Percentiles rank a stretch among this genome's conserved stretches.
Evolutionary conservation across 2,329 filamentous ascomycete species (phyloP).

Genomic region (Penicillium sp.): DNA sequence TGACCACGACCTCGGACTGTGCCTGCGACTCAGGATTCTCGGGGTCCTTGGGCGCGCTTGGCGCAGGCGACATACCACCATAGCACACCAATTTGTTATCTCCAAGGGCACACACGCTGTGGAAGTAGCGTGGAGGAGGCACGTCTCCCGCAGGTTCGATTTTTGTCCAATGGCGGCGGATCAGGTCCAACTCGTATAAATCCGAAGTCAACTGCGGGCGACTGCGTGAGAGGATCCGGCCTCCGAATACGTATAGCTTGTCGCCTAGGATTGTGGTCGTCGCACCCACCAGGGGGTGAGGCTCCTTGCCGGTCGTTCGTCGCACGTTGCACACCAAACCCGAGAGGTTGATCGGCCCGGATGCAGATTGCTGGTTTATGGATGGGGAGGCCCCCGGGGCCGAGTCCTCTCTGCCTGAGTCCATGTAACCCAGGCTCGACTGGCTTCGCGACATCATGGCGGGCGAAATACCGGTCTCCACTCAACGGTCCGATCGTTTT

Average conservation of each 20-base stretch:
- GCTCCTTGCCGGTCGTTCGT: conserved; percentile 86
- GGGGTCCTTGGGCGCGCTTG: conserved; percentile 50
- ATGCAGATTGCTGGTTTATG: conserved; percentile 29
- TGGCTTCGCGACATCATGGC: conserved; percentile 43
- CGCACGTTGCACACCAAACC: conserved; percentile 70
- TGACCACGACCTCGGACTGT: conserved; percentile 87
- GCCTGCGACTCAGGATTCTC: conserved; percentile 55
- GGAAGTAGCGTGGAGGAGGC: conserved; percentile 91
- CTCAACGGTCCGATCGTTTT: conserved; percentile 2
- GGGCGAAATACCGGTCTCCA: conserved; percentile 12
- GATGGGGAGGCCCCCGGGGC: conserved; percentile 33
- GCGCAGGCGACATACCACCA: conserved; percentile 90
- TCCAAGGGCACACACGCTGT: conserved; percentile 90
- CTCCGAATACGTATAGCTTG: conserved; percentile 95
- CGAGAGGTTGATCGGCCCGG: conserved; percentile 62
- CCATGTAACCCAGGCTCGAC: conserved; percentile 40
- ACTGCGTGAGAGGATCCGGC: conserved; percentile 80
- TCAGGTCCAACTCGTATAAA: conserved; percentile 89
- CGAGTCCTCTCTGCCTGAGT: conserved; percentile 35
- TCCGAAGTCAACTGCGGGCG: conserved; percentile 85
- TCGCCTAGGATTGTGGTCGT: conserved; percentile 95
- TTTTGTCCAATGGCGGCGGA: conserved; percentile 90
- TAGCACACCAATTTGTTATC: conserved; percentile 98
- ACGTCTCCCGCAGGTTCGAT: conserved; percentile 81
- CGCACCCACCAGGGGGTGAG: conserved; percentile 87